Evolutionary conservation across 2,329 filamentous ascomycete species (phyloP).

Genomic region (Colletotrichum neosansevieriae): DNA sequence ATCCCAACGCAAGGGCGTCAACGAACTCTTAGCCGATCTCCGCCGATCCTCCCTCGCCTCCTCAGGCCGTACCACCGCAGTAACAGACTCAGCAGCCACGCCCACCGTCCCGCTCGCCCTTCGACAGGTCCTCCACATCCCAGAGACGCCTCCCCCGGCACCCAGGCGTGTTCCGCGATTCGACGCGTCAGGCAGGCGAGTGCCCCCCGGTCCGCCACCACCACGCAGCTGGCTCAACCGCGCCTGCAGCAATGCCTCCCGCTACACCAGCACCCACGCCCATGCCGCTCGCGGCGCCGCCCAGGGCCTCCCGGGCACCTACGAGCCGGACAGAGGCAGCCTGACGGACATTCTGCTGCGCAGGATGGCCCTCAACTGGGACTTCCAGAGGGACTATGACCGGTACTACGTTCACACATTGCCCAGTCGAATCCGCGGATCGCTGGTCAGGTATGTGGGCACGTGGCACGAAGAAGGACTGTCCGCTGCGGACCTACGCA

Average conservation of each 20-base stretch:
- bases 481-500: constrained; percentile 62
- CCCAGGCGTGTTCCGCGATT: constrained; percentile 60
- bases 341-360: constrained; percentile 65
- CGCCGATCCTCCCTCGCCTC: constrained; percentile 58
- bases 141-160: constrained; percentile 65
- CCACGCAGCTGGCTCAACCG: constrained; percentile 67
- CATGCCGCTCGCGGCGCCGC: constrained; percentile 24
- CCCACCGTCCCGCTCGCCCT: constrained; percentile 66
- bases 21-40: constrained; percentile 69
- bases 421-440: constrained; percentile 64
- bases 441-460: constrained; percentile 64
- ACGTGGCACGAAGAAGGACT: constrained; percentile 59
- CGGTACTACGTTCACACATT: constrained; percentile 68
- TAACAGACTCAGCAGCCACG: constrained; percentile 32
- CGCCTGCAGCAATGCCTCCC: constrained; percentile 42
- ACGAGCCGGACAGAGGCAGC: constrained; percentile 59
- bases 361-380: constrained; percentile 66
- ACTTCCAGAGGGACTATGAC: constrained; percentile 66
- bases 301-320: constrained; percentile 58
- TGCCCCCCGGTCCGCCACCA: constrained; percentile 69
- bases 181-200: constrained; percentile 61
- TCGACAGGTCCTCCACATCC: constrained; percentile 69
- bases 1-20: constrained; percentile 62
- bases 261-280: constrained; percentile 21
- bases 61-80: constrained; percentile 28